These are phyloP conservation scores for Malassezia nana DNA, from an alignment of 1,284 basidiomycete species.

Conservation along the genomic window DNA sequence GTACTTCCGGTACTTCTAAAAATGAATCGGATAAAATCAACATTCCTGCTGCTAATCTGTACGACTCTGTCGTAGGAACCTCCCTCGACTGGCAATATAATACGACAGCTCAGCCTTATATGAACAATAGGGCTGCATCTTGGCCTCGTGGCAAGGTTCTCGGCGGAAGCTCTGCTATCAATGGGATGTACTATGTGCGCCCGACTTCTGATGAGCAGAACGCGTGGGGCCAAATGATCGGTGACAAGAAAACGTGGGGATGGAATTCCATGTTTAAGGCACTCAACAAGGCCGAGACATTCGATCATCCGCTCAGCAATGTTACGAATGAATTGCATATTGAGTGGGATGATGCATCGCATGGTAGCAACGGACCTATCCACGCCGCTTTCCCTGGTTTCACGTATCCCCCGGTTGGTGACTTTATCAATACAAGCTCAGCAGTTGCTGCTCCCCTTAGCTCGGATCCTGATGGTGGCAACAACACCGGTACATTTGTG, in stretches of 20 bases:
- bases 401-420: conserved; percentile 24
- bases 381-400: conserved; percentile 34
- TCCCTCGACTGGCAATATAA: conserved; percentile 34
- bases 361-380: conserved; percentile 53
- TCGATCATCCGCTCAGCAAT: conserved; percentile 48
- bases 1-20: conserved; percentile 33
- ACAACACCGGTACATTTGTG: conserved; percentile 55
- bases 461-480: conserved; percentile 53
- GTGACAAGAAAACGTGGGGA: conserved; percentile 21
- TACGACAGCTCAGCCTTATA: conserved; percentile 20
- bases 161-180: conserved; percentile 36
- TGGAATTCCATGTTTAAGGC: conserved; percentile 28
- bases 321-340: conserved; percentile 19
- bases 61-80: conserved; percentile 26
- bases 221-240: conserved; percentile 24
- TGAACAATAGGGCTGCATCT: conserved; percentile 15
- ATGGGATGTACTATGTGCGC: conserved; percentile 36
- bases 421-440: conserved; percentile 23
- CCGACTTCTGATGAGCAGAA: conserved; percentile 26
- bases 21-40: conserved; percentile 18
- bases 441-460: conserved; percentile 51
- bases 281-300: conserved; percentile 54
- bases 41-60: conserved; percentile 25
- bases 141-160: conserved; percentile 26
- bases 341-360: conserved; percentile 47